These are phyloP conservation scores for Candida loeiensis DNA, from an alignment of 805 yeast genomes.

Conservation along the genomic window DNA sequence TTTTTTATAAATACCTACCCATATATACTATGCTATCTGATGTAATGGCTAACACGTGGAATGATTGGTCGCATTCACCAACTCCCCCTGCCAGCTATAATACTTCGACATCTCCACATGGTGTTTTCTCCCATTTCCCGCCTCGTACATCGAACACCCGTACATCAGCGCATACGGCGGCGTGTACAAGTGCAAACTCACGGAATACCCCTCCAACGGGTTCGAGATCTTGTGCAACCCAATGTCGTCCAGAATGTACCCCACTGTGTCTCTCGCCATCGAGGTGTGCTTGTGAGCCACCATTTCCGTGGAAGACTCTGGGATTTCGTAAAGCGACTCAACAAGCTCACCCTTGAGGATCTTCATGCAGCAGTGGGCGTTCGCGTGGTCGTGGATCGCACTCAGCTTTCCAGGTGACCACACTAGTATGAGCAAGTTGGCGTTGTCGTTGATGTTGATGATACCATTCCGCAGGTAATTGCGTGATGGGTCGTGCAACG, in stretches of 20 bases:
- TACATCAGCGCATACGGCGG: slow-evolving; percentile 70
- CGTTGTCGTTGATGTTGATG: slow-evolving; percentile 65
- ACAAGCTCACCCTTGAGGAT: slow-evolving; percentile 55
- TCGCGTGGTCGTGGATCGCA: slow-evolving; percentile 70
- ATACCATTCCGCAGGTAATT: slow-evolving; percentile 70
- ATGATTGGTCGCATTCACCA: slow-evolving; percentile 19
- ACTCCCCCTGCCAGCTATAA: slow-evolving; percentile 58
- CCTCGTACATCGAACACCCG: slow-evolving; percentile 52
- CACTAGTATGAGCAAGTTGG: slow-evolving; percentile 61
- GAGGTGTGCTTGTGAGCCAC: slow-evolving; percentile 23
- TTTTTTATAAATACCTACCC: too few relatives aligned
- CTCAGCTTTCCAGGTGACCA: slow-evolving; percentile 69
- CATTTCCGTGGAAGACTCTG: slow-evolving; percentile 28
- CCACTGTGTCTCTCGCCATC: slow-evolving; percentile 44
- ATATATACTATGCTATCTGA: too few relatives aligned
- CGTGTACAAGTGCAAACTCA: slow-evolving; percentile 68
- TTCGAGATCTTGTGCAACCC: slow-evolving; percentile 67
- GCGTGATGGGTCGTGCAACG: slow-evolving; percentile 48
- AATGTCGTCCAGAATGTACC: slow-evolving; percentile 61
- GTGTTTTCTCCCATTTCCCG: slow-evolving; percentile 44
- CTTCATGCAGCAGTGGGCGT: slow-evolving; percentile 75
- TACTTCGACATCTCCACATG: slow-evolving; percentile 58
- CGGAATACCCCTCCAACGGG: slow-evolving; percentile 41
- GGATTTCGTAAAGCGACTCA: slow-evolving; percentile 56
- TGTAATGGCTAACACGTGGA: slow-evolving; percentile 13